These are phyloP conservation scores for Crassisporium funariophilum DNA, from an alignment of 768 basidiomycete species.

Conservation along the genomic window DNA sequence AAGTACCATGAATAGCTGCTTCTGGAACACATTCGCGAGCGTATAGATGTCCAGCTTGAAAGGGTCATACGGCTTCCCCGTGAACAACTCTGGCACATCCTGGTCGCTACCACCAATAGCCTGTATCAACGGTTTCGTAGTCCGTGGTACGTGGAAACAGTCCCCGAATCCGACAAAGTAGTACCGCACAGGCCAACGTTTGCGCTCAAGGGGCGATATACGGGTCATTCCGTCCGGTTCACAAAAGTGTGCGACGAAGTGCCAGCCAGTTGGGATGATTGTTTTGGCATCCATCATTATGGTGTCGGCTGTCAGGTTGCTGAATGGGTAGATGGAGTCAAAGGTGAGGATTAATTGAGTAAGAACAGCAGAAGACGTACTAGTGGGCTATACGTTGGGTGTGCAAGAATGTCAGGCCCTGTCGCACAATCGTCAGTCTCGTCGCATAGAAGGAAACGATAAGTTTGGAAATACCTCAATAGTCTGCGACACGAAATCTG, in stretches of 20 bases:
- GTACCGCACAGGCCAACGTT: constrained; percentile 39
- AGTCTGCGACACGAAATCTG: constrained; percentile 34
- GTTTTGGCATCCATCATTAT: constrained; percentile 41
- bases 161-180: constrained; percentile 40
- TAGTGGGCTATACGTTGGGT: constrained; percentile 33
- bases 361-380: constrained; percentile 17
- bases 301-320: constrained; percentile 33
- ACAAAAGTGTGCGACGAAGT: constrained; percentile 31
- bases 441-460: neutral
- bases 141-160: constrained; percentile 22
- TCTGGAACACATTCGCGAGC: constrained; percentile 28
- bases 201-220: constrained; percentile 29
- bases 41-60: constrained; percentile 34
- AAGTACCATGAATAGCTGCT: constrained; percentile 15
- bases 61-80: constrained; percentile 25
- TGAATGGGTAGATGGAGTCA: constrained; percentile 6
- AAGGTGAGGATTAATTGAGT: neutral
- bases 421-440: constrained; percentile 3
- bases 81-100: constrained; percentile 27
- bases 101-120: constrained; percentile 26
- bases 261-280: constrained; percentile 36
- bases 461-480: constrained; percentile 22
- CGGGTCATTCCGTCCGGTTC: constrained; percentile 32
- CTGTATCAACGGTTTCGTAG: constrained; percentile 17
- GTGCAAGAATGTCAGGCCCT: constrained; percentile 35